These are phyloP conservation scores for Gamsiella multidivaricata DNA, from an alignment of 192 early-diverging fungal genomes.

Conservation along the genomic window DNA sequence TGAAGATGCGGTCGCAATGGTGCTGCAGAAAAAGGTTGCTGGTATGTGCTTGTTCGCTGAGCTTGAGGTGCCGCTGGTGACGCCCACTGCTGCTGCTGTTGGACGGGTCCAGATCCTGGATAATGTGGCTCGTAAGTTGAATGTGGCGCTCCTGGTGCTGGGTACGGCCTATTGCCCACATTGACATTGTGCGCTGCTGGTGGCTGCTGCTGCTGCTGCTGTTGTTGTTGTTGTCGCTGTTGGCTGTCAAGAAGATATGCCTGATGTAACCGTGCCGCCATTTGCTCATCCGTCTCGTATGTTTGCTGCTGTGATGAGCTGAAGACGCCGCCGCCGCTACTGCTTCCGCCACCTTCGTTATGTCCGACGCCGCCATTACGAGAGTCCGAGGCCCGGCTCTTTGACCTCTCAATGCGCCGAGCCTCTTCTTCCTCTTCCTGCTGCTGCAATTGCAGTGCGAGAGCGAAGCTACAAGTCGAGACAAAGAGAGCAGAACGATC, in stretches of 20 bases:
- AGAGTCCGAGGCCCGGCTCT: conserved; percentile 20
- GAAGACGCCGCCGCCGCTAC: neutral
- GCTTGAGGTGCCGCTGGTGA: conserved; percentile 1
- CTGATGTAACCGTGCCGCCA: conserved; percentile 43
- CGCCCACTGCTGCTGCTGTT: conserved; percentile 8
- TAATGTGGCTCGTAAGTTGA: neutral
- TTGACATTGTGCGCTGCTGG: neutral
- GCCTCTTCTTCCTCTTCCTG: conserved; percentile 57
- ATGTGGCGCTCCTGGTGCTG: neutral
- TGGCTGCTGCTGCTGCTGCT: conserved; percentile 27
- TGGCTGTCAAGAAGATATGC: conserved; percentile 23
- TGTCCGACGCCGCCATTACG: neutral
- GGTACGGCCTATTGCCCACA: neutral
- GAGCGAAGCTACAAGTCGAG: conserved; percentile 45
- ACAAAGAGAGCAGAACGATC: neutral
- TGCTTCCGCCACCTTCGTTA: neutral
- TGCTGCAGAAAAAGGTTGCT: too few species aligned
- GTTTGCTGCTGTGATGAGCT: neutral
- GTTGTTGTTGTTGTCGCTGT: conserved; percentile 6
- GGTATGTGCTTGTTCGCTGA: neutral
- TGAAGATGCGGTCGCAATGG: too few species aligned
- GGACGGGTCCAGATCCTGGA: neutral
- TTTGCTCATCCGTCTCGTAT: conserved; percentile 42
- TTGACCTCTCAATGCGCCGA: conserved; percentile 16
- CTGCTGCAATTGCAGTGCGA: conserved; percentile 55